A percentile compares a stretch with the other conserved stretches of the same genome.
Conservation (phyloP, 805 yeast species). For the Spathaspora boniae region DNA sequence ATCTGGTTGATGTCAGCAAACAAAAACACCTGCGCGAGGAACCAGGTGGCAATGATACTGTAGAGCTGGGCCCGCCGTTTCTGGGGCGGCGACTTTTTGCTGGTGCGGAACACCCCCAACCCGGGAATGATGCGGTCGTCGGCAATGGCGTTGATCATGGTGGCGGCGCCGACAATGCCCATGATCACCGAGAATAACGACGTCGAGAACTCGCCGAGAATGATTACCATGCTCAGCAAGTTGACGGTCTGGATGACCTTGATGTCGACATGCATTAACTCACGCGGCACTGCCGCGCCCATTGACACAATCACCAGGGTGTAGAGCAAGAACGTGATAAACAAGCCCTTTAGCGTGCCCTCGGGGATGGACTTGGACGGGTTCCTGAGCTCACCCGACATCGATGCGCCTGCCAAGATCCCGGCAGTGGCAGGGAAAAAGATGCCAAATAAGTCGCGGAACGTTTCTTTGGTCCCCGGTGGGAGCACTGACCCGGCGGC, state of each 20-base stretch:
- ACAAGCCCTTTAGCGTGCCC: constrained; percentile 87
- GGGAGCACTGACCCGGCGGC: constrained; percentile 85
- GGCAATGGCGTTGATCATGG: constrained; percentile 86
- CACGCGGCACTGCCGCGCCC: constrained; percentile 79
- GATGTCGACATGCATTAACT: constrained; percentile 70
- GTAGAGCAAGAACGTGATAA: constrained; percentile 74
- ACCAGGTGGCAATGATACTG: constrained; percentile 75
- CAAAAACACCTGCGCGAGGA: constrained; percentile 77
- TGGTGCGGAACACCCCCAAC: constrained; percentile 46
- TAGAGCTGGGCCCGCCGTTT: constrained; percentile 54
- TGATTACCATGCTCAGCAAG: constrained; percentile 60
- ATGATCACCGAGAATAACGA: constrained; percentile 90
- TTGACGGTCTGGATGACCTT: constrained; percentile 84
- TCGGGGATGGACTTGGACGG: constrained; percentile 90
- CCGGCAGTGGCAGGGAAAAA: constrained; percentile 99
- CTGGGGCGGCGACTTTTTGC: constrained; percentile 37
- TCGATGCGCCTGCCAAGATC: constrained; percentile 96
- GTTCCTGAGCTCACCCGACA: constrained; percentile 88
- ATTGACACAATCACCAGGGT: constrained; percentile 76
- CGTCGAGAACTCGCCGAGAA: constrained; percentile 89
- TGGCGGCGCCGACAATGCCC: constrained; percentile 95
- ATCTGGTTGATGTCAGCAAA: constrained; percentile 90
- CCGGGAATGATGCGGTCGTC: constrained; percentile 88
- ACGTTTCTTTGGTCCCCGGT: constrained; percentile 56
- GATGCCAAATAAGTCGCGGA: constrained; percentile 85